Base-by-base conservation (phyloP, 1,139 yeast species). In the Barnettozyma hawaiiensis region DNA sequence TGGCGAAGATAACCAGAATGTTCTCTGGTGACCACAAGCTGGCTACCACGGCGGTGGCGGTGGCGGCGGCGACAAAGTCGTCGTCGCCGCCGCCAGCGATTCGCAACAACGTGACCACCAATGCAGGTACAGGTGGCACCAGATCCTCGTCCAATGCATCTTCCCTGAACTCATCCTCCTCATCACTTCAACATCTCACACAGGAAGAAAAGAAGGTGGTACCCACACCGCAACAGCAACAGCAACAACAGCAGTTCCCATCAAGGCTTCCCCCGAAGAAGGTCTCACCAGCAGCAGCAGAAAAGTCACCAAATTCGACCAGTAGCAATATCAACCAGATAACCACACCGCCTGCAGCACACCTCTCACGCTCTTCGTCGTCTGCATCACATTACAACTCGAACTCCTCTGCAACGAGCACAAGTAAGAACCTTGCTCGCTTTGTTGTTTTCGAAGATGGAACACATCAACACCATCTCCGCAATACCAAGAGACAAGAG, bases 401-500 rank as follows among this genome's bases (percentile, higher is more conserved):
- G 21, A 31, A 10, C n/a, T 12, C 33, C n/a, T 19, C 33, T n/a
- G 6, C 22, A 2, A 12, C 14, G 11, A 31, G 7, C 33, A 18
- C 33, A 3, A 9, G n/a, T 10, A 50, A 45, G 34, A 42, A 45
- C 37, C 39, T 28, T 6, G 47, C 54, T 8, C 47, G 87, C 35
- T 80, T 81, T 55, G 55, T 63, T 31, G 65, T 79, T 59, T 61
- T 67, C 41, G 87, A 80, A 39, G 80, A 80, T 50, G 90, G 94
- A 3, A 49, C 65, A 11, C 97, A 90, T 62, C 86, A 79, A 54
- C 97, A 90, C 63, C 79, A 78, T 58, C 69, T 90, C 51, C 74
- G 79, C 47, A 78, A 83, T 36, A 81, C 90, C 10, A 80, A 82
- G 57, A 75, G 97, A 51, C 97, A 89, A 62, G 97, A 90, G 59